Evolutionary conservation across 805 yeast species (phyloP), one percentile per base, ranked within the genome.

Genomic region (Zygosaccharomyces kombuchaensis): DNA sequence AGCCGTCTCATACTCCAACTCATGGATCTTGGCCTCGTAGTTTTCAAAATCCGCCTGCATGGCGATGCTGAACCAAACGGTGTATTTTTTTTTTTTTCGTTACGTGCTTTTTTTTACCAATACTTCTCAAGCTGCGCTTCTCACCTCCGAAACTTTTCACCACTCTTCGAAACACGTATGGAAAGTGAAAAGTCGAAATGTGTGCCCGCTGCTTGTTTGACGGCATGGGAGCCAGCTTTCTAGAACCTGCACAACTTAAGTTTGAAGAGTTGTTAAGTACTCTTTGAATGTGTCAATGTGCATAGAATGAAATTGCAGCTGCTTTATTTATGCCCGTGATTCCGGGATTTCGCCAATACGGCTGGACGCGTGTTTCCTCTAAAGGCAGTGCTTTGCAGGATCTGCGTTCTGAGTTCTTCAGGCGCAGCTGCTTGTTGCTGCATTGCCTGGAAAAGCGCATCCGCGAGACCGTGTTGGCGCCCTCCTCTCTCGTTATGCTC

Each of bases 271-370:
- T 44, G 44, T 37, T 36, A 46, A 37, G 51, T 56, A 53, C 52
- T 54, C 57, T 54, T 43, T 52, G 58, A 59, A 64, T 64, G 68
- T 64, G 68, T 64, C 68, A 54, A 50, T 64, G 64, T 62, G 68
- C 67, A 55, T 53, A 64, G 57, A 48, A 32, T 17, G 23, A 46
- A 17, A n/a, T 37, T 32, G 32, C 17, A 16, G 22, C 26, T 23
- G 34, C 45, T 41, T 39, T 32, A 23, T 27, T n/a, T 23, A n/a
- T n/a, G n/a, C 27, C 50, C 46, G 34, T 39, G 48, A 34, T 48
- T 45, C 52, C 52, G 34, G 52, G 48, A 38, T 27, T 17, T 22
- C 22, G 14, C 32, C 39, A 14, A 23, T 41, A 25, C 43, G 16
- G 35, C 35, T 34, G 21, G 32, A 7, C 16, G 14, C 16, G n/a